Evolutionary conservation across 73 alveolate species (phyloP).

Genomic region (Paramecium octaurelia): DNA sequence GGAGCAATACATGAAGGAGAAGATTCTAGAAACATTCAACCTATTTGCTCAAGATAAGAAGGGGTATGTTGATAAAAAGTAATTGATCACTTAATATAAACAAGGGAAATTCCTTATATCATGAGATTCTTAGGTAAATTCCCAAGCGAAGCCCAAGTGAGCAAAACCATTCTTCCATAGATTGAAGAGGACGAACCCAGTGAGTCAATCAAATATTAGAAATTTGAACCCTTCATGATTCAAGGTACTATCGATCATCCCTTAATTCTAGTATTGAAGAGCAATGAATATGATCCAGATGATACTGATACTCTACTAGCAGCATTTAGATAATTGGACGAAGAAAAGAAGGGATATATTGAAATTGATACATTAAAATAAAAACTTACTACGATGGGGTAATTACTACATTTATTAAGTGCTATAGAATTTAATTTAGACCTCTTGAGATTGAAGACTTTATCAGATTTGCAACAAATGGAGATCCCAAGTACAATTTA

Average conservation of each 20-base stretch:
- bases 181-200: constrained; percentile 60
- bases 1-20: constrained; percentile 51
- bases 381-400: constrained; percentile 23
- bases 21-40: constrained; percentile 56
- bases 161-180: constrained; percentile 52
- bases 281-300: constrained; percentile 60
- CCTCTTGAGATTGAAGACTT: constrained; percentile 18
- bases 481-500: constrained; percentile 46
- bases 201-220: constrained; percentile 48
- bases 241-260: not conserved
- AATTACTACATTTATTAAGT: not conserved
- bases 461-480: constrained; percentile 56
- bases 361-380: constrained; percentile 46
- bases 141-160: constrained; percentile 61
- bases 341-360: constrained; percentile 59
- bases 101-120: constrained; percentile 57
- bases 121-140: constrained; percentile 62
- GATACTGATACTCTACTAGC: constrained; percentile 56
- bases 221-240: constrained; percentile 60
- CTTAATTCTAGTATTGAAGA: not conserved
- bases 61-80: constrained; percentile 59
- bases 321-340: constrained; percentile 50
- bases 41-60: constrained; percentile 38
- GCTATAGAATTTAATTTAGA: constrained; percentile 42
- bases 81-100: not conserved